phyloP scores from a whole-genome alignment of 345 rosid genomes.

The Eucalyptus brandiana region DNA sequence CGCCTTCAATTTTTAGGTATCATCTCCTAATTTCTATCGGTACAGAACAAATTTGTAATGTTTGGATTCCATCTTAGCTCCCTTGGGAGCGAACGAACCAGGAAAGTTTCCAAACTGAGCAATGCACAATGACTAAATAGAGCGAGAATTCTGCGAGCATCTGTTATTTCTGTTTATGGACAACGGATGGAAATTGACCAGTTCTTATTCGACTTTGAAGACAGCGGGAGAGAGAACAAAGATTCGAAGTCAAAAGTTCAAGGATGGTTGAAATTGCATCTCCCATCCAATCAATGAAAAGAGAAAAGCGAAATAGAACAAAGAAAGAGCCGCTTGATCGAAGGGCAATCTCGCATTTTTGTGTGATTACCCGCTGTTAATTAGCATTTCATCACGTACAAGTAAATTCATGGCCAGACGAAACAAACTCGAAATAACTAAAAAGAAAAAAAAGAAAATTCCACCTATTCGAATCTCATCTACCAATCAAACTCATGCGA shows the following conservation, averaged over 20 bases:
- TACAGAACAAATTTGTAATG: background rate
- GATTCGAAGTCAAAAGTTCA: background rate
- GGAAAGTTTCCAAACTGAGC: background rate
- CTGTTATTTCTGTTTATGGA: background rate
- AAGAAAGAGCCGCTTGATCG: background rate
- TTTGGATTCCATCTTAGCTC: background rate
- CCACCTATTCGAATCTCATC: background rate
- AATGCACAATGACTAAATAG: too few species aligned
- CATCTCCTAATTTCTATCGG: background rate
- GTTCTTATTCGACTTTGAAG: background rate
- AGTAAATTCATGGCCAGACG: background rate
- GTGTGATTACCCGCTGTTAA: background rate
- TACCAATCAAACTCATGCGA: conserved; percentile 4
- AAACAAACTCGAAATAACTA: background rate
- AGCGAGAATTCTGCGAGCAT: background rate
- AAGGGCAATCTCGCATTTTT: background rate
- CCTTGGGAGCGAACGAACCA: background rate
- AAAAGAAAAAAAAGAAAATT: background rate
- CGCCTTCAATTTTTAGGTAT: background rate
- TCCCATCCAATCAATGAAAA: background rate
- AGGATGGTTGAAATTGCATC: background rate
- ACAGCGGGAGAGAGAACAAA: background rate
- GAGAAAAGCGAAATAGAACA: background rate
- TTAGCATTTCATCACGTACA: background rate
- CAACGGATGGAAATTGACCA: background rate